Percentiles rank a stretch among this genome's conserved stretches.
phyloP scores from a whole-genome alignment of 768 basidiomycete genomes.

The Termitomyces sp. region DNA sequence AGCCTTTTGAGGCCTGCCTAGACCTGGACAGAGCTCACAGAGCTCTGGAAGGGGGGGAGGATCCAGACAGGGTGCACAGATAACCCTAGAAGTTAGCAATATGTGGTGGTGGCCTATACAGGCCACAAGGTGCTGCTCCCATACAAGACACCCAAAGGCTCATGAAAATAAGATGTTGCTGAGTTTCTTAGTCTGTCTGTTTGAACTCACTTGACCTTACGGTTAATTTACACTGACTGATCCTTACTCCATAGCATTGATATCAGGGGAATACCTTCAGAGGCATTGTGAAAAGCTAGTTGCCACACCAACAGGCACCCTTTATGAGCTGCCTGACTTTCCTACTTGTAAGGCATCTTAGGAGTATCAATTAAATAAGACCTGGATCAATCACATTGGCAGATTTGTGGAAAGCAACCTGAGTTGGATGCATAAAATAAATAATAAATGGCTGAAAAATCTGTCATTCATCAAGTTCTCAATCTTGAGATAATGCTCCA shows the following conservation, averaged over 20 bases:
- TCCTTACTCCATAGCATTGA: neutral
- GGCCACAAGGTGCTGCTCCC: too few species aligned
- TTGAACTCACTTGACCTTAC: neutral
- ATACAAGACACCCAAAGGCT: too few species aligned
- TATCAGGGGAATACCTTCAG: neutral
- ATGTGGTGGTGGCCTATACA: too few species aligned
- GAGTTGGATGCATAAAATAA: neutral
- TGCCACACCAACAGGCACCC: neutral
- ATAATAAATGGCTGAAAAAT: neutral
- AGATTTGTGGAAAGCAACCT: neutral
- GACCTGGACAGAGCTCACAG: too few species aligned
- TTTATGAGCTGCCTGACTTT: neutral
- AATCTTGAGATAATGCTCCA: neutral
- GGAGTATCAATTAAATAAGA: neutral
- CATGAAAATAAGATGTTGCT: neutral
- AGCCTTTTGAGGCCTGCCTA: too few species aligned
- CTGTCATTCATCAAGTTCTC: neutral
- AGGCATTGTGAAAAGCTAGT: too few species aligned
- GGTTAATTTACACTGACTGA: neutral
- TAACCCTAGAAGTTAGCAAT: too few species aligned
- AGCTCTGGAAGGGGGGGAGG: too few species aligned
- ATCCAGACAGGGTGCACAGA: too few species aligned
- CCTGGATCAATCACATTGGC: too few species aligned
- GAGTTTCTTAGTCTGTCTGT: neutral
- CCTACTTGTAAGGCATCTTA: neutral